Base-by-base conservation (phyloP, 2,329 filamentous ascomycete species). In the Thelonectria blattea region DNA sequence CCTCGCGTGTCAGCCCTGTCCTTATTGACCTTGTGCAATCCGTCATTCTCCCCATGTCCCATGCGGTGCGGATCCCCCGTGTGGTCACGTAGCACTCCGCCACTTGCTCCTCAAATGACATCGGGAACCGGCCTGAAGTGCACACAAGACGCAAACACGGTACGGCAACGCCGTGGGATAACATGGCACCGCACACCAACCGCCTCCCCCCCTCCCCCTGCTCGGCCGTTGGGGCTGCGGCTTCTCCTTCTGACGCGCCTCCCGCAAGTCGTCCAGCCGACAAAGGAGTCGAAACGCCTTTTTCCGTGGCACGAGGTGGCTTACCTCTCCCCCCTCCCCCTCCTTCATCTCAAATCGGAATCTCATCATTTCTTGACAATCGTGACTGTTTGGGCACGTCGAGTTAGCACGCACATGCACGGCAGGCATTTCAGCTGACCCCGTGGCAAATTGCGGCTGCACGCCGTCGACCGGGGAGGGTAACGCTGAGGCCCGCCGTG, bases 281-380 rank as follows among this genome's bases (percentile, higher is more conserved):
- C 51, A 43, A 65, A 65, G 65, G 62, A 65, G 65, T 62, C 53
- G 49, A 61, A 57, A 56, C 62, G 54, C 67, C 39, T 62, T 57
- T 30, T 30, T 61, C 67, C 57, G 45, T 46, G 59, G 57, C 59
- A 62, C 52, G 34, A 34, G 27, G 34, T 24, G 46, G 43, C 49
- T 52, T 42, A 30, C 27, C 27, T 24, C 22, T 24, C 3, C 3
- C 22, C 63, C 59, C 14, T 24, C 55, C 63, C 59, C 65, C 63
- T 59, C 51, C 60, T 67, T 65, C 65, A 62, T 68, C 64, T 67
- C 66, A 62, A 46, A 50, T 58, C 56, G 24, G 48, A 61, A 62
- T 62, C 61, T 83, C 80, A 91, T 84, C 83, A 91, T 80, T 87
- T 86, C 78, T 91, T 91, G 74, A 91, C 78, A 76, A 91, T 90